phyloP scores from a whole-genome alignment of 2,329 filamentous ascomycete species.

The Ascosphaera apis region DNA sequence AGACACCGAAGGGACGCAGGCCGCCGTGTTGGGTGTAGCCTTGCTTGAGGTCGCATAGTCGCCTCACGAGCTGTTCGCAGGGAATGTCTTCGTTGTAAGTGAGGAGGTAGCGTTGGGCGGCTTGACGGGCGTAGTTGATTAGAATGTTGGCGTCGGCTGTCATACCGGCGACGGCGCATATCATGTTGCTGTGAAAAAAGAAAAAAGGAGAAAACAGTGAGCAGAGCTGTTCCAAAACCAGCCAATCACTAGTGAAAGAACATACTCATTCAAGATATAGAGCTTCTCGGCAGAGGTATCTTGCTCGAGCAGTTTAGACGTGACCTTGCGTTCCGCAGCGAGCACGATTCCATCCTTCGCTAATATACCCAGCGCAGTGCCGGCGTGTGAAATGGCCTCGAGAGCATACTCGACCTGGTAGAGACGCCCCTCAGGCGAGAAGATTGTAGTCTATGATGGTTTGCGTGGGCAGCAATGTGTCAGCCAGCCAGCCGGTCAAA shows the following conservation, averaged over 20 bases:
- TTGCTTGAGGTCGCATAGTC: conserved; percentile 94
- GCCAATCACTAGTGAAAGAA: conserved; percentile 3
- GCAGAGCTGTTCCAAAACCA: neutral
- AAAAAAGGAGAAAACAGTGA: neutral
- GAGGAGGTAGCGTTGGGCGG: conserved; percentile 87
- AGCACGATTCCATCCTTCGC: conserved; percentile 97
- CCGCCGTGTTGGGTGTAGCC: conserved; percentile 98
- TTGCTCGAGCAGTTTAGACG: conserved; percentile 96
- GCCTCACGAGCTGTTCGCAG: conserved; percentile 92
- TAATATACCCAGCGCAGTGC: conserved; percentile 86
- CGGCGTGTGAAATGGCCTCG: conserved; percentile 94
- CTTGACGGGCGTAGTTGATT: conserved; percentile 97
- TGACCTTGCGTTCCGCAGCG: conserved; percentile 95
- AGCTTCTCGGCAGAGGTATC: conserved; percentile 99
- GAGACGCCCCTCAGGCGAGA: conserved; percentile 92
- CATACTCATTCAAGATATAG: conserved; percentile 94
- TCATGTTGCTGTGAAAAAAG: conserved; percentile 62
- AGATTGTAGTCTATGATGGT: conserved; percentile 70
- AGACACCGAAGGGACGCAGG: conserved; percentile 91
- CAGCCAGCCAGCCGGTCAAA: conserved; percentile 12
- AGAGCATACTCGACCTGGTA: conserved; percentile 99
- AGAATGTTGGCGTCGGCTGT: conserved; percentile 99
- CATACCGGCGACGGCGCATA: conserved; percentile 97
- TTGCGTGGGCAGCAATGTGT: conserved; percentile 12
- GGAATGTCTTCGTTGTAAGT: conserved; percentile 99